Conservation (phyloP, 768 basidiomycete genomes). For the Amanita rubescens region DNA sequence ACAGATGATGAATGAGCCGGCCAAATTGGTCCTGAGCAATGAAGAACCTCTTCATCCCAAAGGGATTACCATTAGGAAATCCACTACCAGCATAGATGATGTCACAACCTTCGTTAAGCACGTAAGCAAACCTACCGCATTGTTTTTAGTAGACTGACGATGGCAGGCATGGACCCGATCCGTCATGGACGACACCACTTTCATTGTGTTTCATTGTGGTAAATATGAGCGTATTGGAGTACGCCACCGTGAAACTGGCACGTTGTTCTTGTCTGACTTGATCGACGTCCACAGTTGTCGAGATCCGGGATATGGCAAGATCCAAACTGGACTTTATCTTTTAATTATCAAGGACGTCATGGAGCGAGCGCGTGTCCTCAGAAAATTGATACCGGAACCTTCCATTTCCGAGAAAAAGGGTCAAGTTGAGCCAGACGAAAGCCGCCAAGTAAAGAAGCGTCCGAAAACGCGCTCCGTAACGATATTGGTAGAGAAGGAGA, state of each 20-base stretch:
- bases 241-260: neutral
- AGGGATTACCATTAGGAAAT: too few relatives aligned
- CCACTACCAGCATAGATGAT: too few relatives aligned
- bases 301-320: neutral
- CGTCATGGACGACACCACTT: neutral
- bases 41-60: too few relatives aligned
- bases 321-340: neutral
- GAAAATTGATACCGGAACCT: neutral
- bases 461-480: neutral
- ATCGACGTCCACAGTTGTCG: neutral
- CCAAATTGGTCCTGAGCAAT: too few relatives aligned
- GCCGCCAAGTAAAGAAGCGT: neutral
- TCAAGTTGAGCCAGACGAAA: neutral
- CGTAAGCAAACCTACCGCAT: too few relatives aligned
- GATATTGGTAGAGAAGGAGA: neutral
- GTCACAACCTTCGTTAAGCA: too few relatives aligned
- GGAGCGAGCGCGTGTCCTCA: neutral
- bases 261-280: neutral
- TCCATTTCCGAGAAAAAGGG: neutral
- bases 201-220: neutral
- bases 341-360: neutral
- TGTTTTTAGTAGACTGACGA: neutral
- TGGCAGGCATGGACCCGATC: neutral
- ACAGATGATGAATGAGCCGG: too few relatives aligned
- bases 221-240: conserved; percentile 2